A percentile compares a stretch with the other conserved stretches of the same genome.
These are phyloP conservation scores for Cryptococcus sp. DNA, from an alignment of 1,284 basidiomycete genomes.

Conservation along the genomic window DNA sequence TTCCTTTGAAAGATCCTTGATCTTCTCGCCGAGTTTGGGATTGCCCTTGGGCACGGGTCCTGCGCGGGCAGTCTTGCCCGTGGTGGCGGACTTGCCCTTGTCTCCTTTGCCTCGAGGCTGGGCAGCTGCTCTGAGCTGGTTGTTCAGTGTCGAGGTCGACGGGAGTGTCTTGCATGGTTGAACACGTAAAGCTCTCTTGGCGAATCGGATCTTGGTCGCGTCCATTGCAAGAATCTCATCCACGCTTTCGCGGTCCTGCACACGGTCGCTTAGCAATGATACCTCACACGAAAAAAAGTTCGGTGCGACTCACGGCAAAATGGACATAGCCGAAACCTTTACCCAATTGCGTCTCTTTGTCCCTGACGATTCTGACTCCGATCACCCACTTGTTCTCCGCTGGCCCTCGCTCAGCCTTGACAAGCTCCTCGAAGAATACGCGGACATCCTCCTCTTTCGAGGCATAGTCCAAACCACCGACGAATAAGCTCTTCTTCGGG, in stretches of 20 bases:
- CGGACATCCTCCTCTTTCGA: constrained; percentile 87
- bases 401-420: constrained; percentile 72
- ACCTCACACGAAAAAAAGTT: neutral
- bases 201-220: constrained; percentile 74
- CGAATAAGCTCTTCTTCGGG: constrained; percentile 82
- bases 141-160: constrained; percentile 23
- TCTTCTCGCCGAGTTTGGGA: constrained; percentile 71
- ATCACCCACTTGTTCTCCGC: constrained; percentile 66
- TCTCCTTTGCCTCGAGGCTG: constrained; percentile 7
- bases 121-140: constrained; percentile 22
- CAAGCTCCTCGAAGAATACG: constrained; percentile 78
- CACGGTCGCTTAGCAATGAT: too few species aligned
- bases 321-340: constrained; percentile 97
- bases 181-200: constrained; percentile 82
- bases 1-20: constrained; percentile 76
- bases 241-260: constrained; percentile 79
- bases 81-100: constrained; percentile 6
- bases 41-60: constrained; percentile 67
- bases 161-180: constrained; percentile 73
- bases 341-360: constrained; percentile 91
- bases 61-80: constrained; percentile 1
- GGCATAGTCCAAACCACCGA: constrained; percentile 91
- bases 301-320: constrained; percentile 65
- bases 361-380: constrained; percentile 82
- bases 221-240: constrained; percentile 84